Base-by-base conservation (phyloP, 2,329 filamentous ascomycete species). In the Stemphylium beticola region DNA sequence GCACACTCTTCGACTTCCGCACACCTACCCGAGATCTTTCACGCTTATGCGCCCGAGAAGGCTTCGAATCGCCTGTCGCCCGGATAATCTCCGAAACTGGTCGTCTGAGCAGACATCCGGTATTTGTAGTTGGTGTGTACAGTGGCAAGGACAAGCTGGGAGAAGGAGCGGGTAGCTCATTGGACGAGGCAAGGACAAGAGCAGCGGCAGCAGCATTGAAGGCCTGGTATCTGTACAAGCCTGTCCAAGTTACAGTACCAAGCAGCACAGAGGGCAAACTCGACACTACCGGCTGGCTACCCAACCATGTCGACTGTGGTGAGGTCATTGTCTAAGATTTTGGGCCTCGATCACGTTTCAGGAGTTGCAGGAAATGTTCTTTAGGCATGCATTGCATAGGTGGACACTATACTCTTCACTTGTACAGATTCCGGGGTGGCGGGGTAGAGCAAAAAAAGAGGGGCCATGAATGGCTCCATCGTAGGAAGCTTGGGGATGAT, bases 141-240 rank as follows among this genome's bases (percentile, higher is more conserved):
- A 96, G 90, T 64, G 95, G 93, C 46, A 82, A 83, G 57, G 93
- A 99, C 74, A 93, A 95, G 83, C 82, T 99, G 37, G 95, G 93
- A 51, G 93, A 99, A 79, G 95, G 88, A n/a, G 83, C 87, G 17
- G 95, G 90, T 20, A 80, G 88, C 43, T 93, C 85, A 75, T 80
- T 98, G 52, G 83, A 92, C 62, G 85, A 92, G 67, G 93, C 90
- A 29, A 86, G 91, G 60, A 83, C 85, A 60, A 85, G 91, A 74
- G 95, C 95, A 17, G 87, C 91, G 33, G 93, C 96, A 69, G 88
- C 89, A 60, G 88, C 92, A 15, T 81, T 99, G 71, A 96, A 96
- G 82, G 83, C 88, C 5, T 99, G 95, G 95, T 99, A 99, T 77
- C 81, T 99, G 48, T 99, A 99, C 80, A 93, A 88, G 74, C 93